phyloP scores from a whole-genome alignment of 2,329 filamentous ascomycete genomes.

The Trichoderma sp. region DNA sequence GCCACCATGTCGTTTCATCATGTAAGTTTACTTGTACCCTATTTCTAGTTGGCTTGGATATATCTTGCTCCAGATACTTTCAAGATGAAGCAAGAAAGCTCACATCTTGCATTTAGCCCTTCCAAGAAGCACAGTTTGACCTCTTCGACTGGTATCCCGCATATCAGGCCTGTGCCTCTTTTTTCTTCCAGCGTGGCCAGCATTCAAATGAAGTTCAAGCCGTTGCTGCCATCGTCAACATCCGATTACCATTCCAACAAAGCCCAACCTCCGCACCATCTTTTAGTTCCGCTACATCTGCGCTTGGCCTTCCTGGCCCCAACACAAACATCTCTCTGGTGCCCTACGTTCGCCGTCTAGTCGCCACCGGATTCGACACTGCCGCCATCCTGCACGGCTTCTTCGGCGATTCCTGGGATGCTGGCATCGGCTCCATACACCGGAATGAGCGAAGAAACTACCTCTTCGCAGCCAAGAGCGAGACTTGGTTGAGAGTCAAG shows the following conservation, averaged over 20 bases:
- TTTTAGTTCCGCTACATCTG: slow-evolving; percentile 22
- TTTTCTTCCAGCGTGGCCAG: slow-evolving; percentile 90
- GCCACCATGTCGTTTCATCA: slow-evolving; percentile 23
- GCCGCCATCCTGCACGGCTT: slow-evolving; percentile 88
- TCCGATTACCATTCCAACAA: slow-evolving; percentile 83
- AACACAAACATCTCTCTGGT: slow-evolving; percentile 54
- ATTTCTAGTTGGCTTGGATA: neutral
- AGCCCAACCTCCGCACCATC: slow-evolving; percentile 33
- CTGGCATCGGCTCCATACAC: slow-evolving; percentile 78
- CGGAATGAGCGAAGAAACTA: slow-evolving; percentile 92
- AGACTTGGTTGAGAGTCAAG: slow-evolving; percentile 87
- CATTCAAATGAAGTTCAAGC: slow-evolving; percentile 81
- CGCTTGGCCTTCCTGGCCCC: slow-evolving; percentile 30
- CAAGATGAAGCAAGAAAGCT: neutral
- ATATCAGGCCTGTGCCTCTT: slow-evolving; percentile 85
- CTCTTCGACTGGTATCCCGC: slow-evolving; percentile 92
- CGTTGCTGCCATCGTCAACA: slow-evolving; percentile 88
- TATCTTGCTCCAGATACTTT: neutral
- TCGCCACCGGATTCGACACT: slow-evolving; percentile 89
- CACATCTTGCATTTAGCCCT: slow-evolving; percentile 39
- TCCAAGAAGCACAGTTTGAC: slow-evolving; percentile 61
- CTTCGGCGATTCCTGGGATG: slow-evolving; percentile 90
- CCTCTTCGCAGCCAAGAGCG: slow-evolving; percentile 91
- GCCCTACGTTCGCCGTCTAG: slow-evolving; percentile 85
- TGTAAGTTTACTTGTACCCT: slow-evolving; percentile 8